These are phyloP conservation scores for Byssochlamys sp. DNA, from an alignment of 2,329 filamentous ascomycete species.

Conservation along the genomic window DNA sequence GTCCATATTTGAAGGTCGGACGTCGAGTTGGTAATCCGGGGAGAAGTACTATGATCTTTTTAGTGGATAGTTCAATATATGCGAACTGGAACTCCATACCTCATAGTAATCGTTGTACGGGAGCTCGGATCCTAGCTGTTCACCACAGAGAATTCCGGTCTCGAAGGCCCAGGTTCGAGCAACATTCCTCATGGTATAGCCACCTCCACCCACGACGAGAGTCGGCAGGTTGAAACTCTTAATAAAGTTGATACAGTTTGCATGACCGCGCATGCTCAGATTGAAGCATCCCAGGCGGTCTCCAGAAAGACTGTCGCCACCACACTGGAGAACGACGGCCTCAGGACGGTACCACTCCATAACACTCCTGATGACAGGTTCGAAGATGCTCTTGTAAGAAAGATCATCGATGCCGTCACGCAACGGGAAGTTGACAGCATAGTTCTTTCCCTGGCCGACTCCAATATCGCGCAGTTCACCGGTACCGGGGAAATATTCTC, in stretches of 20 bases:
- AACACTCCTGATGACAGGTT: constrained; percentile 57
- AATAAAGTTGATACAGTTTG: constrained; percentile 60
- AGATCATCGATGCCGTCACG: constrained; percentile 60
- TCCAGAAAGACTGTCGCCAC: constrained; percentile 58
- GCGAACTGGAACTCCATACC: constrained; percentile 25
- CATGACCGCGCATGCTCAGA: constrained; percentile 59
- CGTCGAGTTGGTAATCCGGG: constrained; percentile 60
- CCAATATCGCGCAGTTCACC: constrained; percentile 61
- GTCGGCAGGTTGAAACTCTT: constrained; percentile 59
- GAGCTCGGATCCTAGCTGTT: constrained; percentile 69
- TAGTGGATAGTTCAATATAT: constrained; percentile 10
- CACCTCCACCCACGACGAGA: constrained; percentile 57
- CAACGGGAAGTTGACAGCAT: constrained; percentile 60
- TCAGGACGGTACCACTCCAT: constrained; percentile 61
- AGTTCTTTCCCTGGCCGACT: constrained; percentile 57
- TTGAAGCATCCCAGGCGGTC: constrained; percentile 62
- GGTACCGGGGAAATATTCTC: constrained; percentile 62
- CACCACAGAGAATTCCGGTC: constrained; percentile 72
- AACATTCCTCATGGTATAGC: constrained; percentile 60
- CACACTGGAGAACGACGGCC: constrained; percentile 60
- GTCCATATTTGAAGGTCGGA: constrained; percentile 62
- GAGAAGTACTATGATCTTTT: constrained; percentile 50
- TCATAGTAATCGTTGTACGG: constrained; percentile 96
- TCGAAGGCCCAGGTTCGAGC: constrained; percentile 56
- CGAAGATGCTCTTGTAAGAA: constrained; percentile 59